Conservation (phyloP, 2,329 filamentous ascomycete species). For the Pseudogymnoascus verrucosus region DNA sequence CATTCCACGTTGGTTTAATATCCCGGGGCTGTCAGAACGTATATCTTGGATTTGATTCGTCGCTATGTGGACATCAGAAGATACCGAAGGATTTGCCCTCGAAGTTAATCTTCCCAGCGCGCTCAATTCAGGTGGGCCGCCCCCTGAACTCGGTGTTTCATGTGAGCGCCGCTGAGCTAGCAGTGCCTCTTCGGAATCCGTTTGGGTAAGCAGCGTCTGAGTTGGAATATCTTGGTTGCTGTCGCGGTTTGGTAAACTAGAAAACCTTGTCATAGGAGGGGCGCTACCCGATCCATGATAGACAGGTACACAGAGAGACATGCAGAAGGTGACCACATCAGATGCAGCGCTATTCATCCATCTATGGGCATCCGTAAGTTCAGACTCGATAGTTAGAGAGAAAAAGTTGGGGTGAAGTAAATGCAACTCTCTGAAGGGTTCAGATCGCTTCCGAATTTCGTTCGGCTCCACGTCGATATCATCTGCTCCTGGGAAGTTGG, state of each 20-base stretch:
- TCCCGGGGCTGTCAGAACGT: background rate
- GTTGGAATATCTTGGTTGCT: constrained; percentile 21
- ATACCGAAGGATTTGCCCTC: constrained; percentile 1
- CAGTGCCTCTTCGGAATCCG: background rate
- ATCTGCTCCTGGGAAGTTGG: constrained; percentile 60
- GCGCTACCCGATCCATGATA: background rate
- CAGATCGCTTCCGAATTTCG: constrained; percentile 67
- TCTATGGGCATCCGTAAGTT: constrained; percentile 65
- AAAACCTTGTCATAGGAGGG: background rate
- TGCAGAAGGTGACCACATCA: constrained; percentile 73
- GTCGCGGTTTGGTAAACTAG: background rate
- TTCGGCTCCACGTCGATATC: constrained; percentile 72
- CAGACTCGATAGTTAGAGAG: constrained; percentile 68
- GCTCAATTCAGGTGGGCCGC: background rate
- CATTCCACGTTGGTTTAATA: background rate
- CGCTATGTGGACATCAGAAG: background rate
- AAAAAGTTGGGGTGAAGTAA: constrained; percentile 80
- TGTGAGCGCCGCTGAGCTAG: background rate
- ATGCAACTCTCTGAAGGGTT: constrained; percentile 65
- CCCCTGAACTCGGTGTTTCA: constrained; percentile 15
- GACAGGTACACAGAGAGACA: constrained; percentile 49
- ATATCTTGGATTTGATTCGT: background rate
- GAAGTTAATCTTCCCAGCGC: background rate
- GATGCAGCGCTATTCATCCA: constrained; percentile 75
- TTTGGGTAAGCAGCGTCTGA: constrained; percentile 22